phyloP scores from a whole-genome alignment of 192 early-diverging fungal genomes.

The Allomyces javanicus region DNA sequence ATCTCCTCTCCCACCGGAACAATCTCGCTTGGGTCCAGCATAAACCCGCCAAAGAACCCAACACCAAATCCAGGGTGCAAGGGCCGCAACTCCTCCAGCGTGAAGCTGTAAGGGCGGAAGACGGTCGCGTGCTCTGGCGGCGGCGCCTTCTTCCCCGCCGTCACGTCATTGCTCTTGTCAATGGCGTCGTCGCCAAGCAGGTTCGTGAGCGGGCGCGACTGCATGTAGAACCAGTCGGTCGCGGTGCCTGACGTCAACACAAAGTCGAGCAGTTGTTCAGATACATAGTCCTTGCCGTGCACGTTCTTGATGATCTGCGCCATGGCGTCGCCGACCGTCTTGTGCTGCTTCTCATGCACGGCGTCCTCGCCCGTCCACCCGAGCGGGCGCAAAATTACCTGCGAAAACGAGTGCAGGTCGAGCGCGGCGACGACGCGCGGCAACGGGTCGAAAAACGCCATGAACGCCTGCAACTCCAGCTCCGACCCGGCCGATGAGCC shows the following conservation, averaged over 20 bases:
- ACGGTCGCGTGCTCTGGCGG: conserved; percentile 6
- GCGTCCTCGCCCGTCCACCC: conserved; percentile 12
- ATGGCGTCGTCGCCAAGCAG: too few relatives aligned
- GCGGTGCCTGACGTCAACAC: conserved; percentile 30
- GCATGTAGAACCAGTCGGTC: conserved; percentile 25
- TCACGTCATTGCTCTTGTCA: too few relatives aligned
- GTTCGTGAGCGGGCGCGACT: too few relatives aligned
- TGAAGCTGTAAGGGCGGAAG: conserved; percentile 22
- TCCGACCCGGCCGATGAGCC: conserved; percentile 14
- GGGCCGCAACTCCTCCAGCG: conserved; percentile 38
- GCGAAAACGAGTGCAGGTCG: conserved; percentile 32
- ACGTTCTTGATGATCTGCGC: conserved; percentile 7
- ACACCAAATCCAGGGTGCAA: conserved; percentile 2
- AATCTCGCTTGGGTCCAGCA: conserved; percentile 35
- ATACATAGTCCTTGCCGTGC: conserved; percentile 16
- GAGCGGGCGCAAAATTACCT: conserved; percentile 21
- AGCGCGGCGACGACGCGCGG: conserved; percentile 21
- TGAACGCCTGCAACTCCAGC: conserved; percentile 23
- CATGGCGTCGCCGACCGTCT: conserved; percentile 8
- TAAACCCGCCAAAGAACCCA: conserved; percentile 14
- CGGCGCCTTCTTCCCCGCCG: neutral
- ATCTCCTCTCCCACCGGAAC: conserved; percentile 27
- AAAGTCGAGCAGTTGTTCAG: conserved; percentile 24
- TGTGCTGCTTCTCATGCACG: conserved; percentile 10
- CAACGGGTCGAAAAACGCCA: conserved; percentile 16